These are phyloP conservation scores for Quercus variabilis DNA, from an alignment of 306 rosid genomes.

Conservation along the genomic window DNA sequence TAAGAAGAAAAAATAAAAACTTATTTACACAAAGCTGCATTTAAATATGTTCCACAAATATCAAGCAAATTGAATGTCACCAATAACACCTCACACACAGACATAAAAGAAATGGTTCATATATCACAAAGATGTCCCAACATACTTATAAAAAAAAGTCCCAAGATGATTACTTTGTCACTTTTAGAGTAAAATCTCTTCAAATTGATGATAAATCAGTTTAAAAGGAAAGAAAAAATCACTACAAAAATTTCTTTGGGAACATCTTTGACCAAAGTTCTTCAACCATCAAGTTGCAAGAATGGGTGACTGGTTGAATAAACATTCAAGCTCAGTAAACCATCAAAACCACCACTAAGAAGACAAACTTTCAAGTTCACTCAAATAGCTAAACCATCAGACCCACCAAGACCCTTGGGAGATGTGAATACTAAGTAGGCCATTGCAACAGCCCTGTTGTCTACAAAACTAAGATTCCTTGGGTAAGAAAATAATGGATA, in stretches of 20 bases:
- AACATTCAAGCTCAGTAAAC: neutral
- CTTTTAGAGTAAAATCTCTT: neutral
- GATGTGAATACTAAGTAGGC: neutral
- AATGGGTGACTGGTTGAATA: neutral
- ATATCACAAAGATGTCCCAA: neutral
- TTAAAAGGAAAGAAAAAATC: neutral
- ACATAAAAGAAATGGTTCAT: neutral
- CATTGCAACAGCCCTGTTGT: neutral
- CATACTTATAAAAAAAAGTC: too few relatives aligned
- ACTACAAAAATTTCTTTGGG: neutral
- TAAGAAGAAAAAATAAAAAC: neutral
- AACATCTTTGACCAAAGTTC: neutral
- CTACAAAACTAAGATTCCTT: neutral
- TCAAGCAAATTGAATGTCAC: neutral
- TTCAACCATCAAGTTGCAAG: neutral
- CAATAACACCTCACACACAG: neutral
- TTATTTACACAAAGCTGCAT: neutral
- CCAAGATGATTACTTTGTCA: neutral
- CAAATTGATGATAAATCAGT: neutral
- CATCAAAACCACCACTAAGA: neutral
- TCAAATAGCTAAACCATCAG: neutral
- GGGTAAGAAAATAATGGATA: neutral
- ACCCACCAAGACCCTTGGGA: neutral
- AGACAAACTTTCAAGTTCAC: neutral
- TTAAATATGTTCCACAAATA: neutral